Evolutionary conservation across 1,284 basidiomycete species (phyloP).

Genomic region (Austroboletus olivaceoglutinosus): DNA sequence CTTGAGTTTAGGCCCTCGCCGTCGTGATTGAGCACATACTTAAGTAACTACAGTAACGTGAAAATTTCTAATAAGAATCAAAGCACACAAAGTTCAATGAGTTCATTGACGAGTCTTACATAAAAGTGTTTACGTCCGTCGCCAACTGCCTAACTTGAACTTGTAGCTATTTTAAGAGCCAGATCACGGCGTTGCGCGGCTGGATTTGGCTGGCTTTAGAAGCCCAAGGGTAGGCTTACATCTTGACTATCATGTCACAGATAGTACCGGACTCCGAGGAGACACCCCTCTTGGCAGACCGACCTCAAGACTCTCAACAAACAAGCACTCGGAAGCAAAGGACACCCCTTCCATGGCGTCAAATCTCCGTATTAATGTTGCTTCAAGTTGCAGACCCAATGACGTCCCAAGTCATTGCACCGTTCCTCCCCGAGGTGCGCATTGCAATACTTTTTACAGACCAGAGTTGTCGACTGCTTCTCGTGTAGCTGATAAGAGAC

Average conservation of each 20-base stretch:
- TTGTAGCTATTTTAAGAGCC: no score
- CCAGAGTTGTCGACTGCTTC: neutral
- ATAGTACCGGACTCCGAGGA: neutral
- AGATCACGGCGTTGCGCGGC: no score
- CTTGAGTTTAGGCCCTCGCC: no score
- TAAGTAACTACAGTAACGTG: no score
- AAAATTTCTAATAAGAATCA: no score
- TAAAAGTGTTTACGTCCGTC: no score
- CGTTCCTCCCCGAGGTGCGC: conserved; percentile 61
- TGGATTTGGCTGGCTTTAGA: no score
- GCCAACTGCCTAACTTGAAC: no score
- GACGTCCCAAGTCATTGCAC: conserved; percentile 70
- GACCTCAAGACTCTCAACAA: neutral
- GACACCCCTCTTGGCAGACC: neutral
- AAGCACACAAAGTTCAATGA: no score
- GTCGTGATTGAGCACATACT: no score
- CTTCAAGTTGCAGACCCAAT: conserved; percentile 66
- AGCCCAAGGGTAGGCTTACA: no score
- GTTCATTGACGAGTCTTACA: no score
- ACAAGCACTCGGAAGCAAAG: conserved; percentile 16
- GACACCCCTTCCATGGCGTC: conserved; percentile 65
- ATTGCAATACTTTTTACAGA: neutral
- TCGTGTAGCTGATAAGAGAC: conserved; percentile 39
- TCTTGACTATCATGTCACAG: neutral
- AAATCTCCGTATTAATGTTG: conserved; percentile 63